Percentiles rank a stretch among this genome's conserved stretches.
These are phyloP conservation scores for Colletotrichum paranaense DNA, from an alignment of 2,329 filamentous ascomycete species.

Conservation along the genomic window DNA sequence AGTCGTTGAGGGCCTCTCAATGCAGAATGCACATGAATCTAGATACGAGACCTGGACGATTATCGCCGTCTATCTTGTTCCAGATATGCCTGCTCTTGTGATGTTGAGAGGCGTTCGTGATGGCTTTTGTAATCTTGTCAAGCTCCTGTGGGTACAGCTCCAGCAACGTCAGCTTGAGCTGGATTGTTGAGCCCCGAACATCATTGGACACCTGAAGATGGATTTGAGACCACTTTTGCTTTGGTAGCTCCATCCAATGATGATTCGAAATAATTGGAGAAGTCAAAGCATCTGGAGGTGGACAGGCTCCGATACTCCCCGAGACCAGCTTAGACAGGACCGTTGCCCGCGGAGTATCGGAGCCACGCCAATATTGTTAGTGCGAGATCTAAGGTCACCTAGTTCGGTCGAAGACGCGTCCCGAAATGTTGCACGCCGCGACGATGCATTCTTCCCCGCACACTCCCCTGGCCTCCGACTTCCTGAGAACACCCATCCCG, in stretches of 20 bases:
- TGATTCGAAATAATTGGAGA: neutral
- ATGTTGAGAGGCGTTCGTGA: neutral
- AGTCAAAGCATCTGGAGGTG: neutral
- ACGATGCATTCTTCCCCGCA: neutral
- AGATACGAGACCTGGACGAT: neutral
- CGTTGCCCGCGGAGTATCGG: neutral
- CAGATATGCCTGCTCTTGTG: too few species aligned
- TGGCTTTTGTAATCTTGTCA: neutral
- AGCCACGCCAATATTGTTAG: neutral
- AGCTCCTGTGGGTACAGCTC: neutral
- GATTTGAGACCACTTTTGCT: conserved; percentile 2
- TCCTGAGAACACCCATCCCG: neutral
- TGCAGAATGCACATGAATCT: neutral
- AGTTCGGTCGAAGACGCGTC: neutral
- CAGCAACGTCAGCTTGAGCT: conserved; percentile 5
- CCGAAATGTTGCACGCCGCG: neutral
- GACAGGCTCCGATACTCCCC: conserved; percentile 8
- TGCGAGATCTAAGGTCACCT: neutral
- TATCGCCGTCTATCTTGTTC: neutral
- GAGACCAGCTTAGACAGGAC: neutral
- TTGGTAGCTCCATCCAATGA: conserved; percentile 14
- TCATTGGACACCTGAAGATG: conserved; percentile 9
- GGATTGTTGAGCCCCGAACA: conserved; percentile 1
- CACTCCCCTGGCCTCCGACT: conserved; percentile 4
- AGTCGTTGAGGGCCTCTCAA: neutral